Base-by-base conservation (phyloP, 805 yeast species). In the Lipomyces yamadae region DNA sequence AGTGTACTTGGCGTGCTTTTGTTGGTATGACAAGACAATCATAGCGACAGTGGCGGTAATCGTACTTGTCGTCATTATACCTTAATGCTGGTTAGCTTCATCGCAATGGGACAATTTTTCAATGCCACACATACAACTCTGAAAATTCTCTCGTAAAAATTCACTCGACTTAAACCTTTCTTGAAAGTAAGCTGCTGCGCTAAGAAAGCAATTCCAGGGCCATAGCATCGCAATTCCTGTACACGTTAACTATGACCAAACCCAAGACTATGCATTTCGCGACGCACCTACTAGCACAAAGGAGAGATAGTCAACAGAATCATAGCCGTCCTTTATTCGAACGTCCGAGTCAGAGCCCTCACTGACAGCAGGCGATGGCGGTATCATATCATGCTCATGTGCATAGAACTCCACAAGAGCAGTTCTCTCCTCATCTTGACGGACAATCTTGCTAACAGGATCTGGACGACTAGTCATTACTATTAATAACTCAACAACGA, bases 121-220 rank as follows among this genome's bases (percentile, higher is more conserved):
- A 52, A 52, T 52, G 13, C 39, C 15, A 34, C 10, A 59, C 74
- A 72, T 64, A 79, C 63, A 60, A 56, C 33, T 73, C 13, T 24
- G 85, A 76, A 90, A 92, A 1, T 88, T 84, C 2, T 83, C 77
- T 52, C 79, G 78, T 29, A 79, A 78, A 11, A 59, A 55, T 11
- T 72, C 73, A 57, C 72, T 63, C n/a, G 76, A 80, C 24, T 77
- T 78, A 69, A 94, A 85, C 72, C 92, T 76, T 70, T 85, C 83
- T 66, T 84, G 82, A 74, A 92, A 91, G 77, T 91, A 92, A 7
- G 89, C 89, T 0, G 97, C 85, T 0, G 97, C 97, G 0, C 96
- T 86, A 8, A 95, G 78, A 70, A 93, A 88, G 72, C 95, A 87
- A 80, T 94, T 95, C 97, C 98, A 94, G 0, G 98, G 98, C 98